Conservation (phyloP, 495 filamentous ascomycete genomes). For the Umbilicaria muhlenbergii region DNA sequence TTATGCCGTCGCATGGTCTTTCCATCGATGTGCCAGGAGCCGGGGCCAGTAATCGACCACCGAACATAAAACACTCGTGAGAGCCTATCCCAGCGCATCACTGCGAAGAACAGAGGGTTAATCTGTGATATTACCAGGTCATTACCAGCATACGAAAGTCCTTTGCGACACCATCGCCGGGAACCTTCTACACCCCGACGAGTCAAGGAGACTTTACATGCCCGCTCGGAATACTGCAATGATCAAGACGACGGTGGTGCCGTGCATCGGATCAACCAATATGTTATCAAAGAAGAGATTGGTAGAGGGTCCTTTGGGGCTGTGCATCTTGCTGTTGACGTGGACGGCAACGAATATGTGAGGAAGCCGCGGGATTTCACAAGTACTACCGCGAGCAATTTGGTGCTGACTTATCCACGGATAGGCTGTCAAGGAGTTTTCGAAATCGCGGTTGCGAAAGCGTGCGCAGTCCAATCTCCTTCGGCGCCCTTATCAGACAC, state of each 20-base stretch:
- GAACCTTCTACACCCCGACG: constrained; percentile 53
- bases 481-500: constrained; percentile 43
- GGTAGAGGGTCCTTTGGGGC: constrained; percentile 90
- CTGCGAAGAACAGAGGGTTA: neutral
- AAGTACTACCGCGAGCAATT: neutral
- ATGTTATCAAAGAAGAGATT: constrained; percentile 87
- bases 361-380: constrained; percentile 16
- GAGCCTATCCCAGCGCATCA: no score
- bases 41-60: constrained; percentile 12
- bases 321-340: constrained; percentile 82
- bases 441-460: constrained; percentile 81
- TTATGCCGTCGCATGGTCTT: constrained; percentile 23
- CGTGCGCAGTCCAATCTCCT: constrained; percentile 85
- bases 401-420: neutral
- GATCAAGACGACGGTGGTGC: constrained; percentile 68
- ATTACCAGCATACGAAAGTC: constrained; percentile 42
- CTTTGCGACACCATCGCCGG: constrained; percentile 59
- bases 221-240: constrained; percentile 70
- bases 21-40: constrained; percentile 17
- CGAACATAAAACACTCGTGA: constrained; percentile 18
- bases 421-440: constrained; percentile 79
- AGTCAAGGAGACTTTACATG: constrained; percentile 88
- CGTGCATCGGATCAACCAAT: constrained; percentile 84
- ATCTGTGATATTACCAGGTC: constrained; percentile 20
- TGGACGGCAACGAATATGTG: constrained; percentile 88